Conservation (phyloP, 768 basidiomycete genomes). For the Tricholomella constricta region DNA sequence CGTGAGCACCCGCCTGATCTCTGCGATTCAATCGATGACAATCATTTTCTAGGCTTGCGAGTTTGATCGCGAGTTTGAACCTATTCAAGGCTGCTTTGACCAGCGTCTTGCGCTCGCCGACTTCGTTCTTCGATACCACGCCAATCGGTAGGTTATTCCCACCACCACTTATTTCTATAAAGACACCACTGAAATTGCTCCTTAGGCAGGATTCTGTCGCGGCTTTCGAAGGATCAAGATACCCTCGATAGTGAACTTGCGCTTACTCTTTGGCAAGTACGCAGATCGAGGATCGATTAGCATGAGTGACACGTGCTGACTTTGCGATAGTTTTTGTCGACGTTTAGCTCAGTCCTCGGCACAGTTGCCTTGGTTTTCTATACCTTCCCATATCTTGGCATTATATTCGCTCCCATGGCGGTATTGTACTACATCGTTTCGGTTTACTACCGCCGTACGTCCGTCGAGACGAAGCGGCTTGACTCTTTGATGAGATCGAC, state of each 20-base stretch:
- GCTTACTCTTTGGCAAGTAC: conserved; percentile 48
- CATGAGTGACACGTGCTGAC: not conserved
- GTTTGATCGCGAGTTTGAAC: conserved; percentile 42
- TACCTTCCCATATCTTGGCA: conserved; percentile 66
- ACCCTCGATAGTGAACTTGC: conserved; percentile 54
- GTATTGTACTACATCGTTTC: conserved; percentile 54
- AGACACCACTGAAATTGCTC: not conserved
- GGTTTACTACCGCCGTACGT: conserved; percentile 60
- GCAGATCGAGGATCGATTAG: not conserved
- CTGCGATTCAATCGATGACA: too few relatives aligned
- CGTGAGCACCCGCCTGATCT: conserved; percentile 36
- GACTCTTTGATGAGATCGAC: conserved; percentile 64
- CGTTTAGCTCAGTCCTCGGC: conserved; percentile 48
- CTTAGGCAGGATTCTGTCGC: conserved; percentile 55
- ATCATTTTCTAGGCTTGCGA: conserved; percentile 30
- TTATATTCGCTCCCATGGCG: conserved; percentile 57
- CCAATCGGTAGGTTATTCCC: conserved; percentile 49
- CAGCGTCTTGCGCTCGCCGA: conserved; percentile 59
- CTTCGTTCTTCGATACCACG: conserved; percentile 74
- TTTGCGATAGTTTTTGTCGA: conserved; percentile 38
- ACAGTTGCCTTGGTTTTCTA: conserved; percentile 64
- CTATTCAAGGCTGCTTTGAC: conserved; percentile 58
- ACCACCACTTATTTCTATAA: not conserved
- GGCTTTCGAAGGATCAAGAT: conserved; percentile 64
- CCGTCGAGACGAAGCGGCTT: conserved; percentile 64